Base-by-base conservation (phyloP, 1,284 basidiomycete species). In the Inonotus hispidus region DNA sequence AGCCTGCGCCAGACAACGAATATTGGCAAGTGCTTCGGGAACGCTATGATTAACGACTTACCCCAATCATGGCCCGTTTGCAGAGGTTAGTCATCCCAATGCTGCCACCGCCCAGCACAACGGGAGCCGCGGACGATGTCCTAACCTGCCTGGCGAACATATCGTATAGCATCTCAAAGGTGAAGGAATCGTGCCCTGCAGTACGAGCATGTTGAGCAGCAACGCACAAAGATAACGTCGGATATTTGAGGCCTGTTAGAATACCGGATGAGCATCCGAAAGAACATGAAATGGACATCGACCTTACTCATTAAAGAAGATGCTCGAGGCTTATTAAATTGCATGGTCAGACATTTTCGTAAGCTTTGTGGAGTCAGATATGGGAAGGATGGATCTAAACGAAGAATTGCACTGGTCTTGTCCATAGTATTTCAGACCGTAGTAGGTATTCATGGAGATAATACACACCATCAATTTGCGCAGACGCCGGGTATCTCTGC, bases 131-230 rank as follows among this genome's bases (percentile, higher is more conserved):
- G 16, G 77, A 77, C 3, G 87, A 87, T 19, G 82, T 78, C 25
- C 85, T 83, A 19, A 88, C 77, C 71, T 90, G 88, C 61, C 81
- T 80, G 35, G 80, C 79, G 70, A 90, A 88, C 19, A 77, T 74
- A 53, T 89, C 85, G 64, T 85, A 75, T 2, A 93, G 77, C 85
- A 91, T 88, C 69, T 91, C 90, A 69, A 92, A 93, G 1, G 85
- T 92, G 69, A 91, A 81, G 5, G 70, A 70, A 25, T 84, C 79
- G 63, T 92, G 88, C 0, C 90, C 90, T 11, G 79, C 78, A 1
- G 82, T 83, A 41, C 82, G 75, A 7, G 79, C 75, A 66, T 91
- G 90, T 62, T 80, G 74, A 1, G 83, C 80, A 25, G 90, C 86
- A 54, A 92, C 83, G 39, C 92, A 78, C 27, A 93, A 76, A 68